Base-by-base conservation (phyloP, 768 basidiomycete genomes). In the Lentinula boryana region DNA sequence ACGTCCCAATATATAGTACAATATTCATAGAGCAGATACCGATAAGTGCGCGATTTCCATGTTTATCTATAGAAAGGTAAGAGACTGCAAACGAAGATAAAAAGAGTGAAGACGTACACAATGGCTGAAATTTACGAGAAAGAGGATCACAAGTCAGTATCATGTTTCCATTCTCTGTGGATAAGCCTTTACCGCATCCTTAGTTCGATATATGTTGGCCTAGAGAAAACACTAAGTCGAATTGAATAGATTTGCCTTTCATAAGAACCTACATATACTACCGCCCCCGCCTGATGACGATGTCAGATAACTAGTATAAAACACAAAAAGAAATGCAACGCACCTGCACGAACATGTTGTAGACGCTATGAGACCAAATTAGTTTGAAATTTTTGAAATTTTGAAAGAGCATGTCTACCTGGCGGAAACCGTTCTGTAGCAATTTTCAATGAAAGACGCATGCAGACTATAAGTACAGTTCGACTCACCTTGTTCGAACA, bases 261-360 rank as follows among this genome's bases (percentile, higher is more conserved):
- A 8, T 13, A 2, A 40, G 2, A 13, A 70, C 77, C 50, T 60
- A 80, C 80, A 63, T 78, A 78, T 40, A 80, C 70, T 36, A 85
- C 79, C 16, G 72, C 75, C 16, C 81, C 81, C 3, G 80, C 79
- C 68, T 56, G n/a, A 15, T 32, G 31, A 41, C 4, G 4, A 43
- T 23, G 40, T 56, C 18, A 56, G 38, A 56, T 23, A 56, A n/a
- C 21, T 40, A 0, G 27, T 27, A 27, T 7, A 40, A 23, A 8
- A 21, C 18, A 10, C 16, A 2, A 23, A 44, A 0, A 0, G 27
- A 27, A 27, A 27, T 27, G 27, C 27, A 27, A 27, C 15, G 13
- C 43, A 56, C 55, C 23, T 86, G 84, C n/a, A 85, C 83, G 62
- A 80, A 82, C 78, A 87, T 84, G 64, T 86, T 88, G 69, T 88